These are phyloP conservation scores for Quercus alba DNA, from an alignment of 306 rosid species.

Conservation along the genomic window DNA sequence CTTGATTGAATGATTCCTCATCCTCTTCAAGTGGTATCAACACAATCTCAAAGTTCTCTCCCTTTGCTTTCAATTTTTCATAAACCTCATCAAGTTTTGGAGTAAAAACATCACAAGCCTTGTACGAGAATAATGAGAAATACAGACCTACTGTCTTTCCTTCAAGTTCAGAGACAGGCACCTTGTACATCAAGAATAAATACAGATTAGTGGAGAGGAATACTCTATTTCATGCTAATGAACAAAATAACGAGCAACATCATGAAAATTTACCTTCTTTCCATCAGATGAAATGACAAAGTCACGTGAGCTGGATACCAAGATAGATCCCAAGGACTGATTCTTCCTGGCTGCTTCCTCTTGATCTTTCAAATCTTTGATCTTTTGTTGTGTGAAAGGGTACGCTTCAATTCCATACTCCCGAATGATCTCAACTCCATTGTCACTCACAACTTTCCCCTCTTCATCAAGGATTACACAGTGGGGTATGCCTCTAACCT, in stretches of 20 bases:
- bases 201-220: conserved; percentile 12
- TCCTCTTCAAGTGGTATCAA: conserved; percentile 44
- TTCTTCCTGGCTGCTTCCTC: conserved; percentile 32
- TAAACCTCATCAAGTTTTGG: conserved; percentile 47
- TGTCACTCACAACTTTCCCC: conserved; percentile 28
- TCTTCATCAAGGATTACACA: conserved; percentile 33
- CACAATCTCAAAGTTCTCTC: conserved; percentile 65
- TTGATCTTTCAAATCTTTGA: conserved; percentile 29
- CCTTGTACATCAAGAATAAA: conserved; percentile 29
- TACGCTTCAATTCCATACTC: conserved; percentile 43
- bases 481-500: conserved; percentile 47
- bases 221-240: neutral
- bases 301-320: conserved; percentile 50
- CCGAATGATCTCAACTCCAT: conserved; percentile 29
- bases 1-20: conserved; percentile 45
- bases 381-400: conserved; percentile 33
- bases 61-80: conserved; percentile 50
- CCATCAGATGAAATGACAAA: conserved; percentile 55
- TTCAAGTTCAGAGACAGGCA: conserved; percentile 59
- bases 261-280: conserved; percentile 32
- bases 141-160: conserved; percentile 65
- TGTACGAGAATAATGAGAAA: conserved; percentile 34
- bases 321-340: conserved; percentile 37
- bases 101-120: conserved; percentile 31
- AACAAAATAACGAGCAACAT: neutral